Evolutionary conservation across 2,329 filamentous ascomycete genomes (phyloP).

Genomic region (Curvularia verruculosa): DNA sequence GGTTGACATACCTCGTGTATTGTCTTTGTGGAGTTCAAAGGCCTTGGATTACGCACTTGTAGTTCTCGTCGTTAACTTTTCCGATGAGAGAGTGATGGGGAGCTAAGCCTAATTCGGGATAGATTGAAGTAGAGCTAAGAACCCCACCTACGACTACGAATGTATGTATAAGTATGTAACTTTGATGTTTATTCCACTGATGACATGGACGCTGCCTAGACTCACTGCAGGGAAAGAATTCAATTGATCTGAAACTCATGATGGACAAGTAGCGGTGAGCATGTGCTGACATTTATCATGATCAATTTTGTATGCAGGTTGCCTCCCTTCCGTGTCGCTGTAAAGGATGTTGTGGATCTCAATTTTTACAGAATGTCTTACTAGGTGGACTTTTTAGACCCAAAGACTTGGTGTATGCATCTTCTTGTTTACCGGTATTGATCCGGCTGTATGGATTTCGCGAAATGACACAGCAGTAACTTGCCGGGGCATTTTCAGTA

Average conservation of each 20-base stretch:
- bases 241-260: neutral
- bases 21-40: slow-evolving; percentile 4
- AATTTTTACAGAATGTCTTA: neutral
- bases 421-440: slow-evolving; percentile 18
- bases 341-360: neutral
- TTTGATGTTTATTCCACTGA: slow-evolving; percentile 11
- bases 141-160: neutral
- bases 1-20: slow-evolving; percentile 5
- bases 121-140: slow-evolving; percentile 7
- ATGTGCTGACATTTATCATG: slow-evolving; percentile 3
- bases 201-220: neutral
- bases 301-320: slow-evolving; percentile 1
- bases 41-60: slow-evolving; percentile 5
- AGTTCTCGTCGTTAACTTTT: slow-evolving; percentile 16
- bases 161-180: too few relatives aligned
- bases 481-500: slow-evolving; percentile 1
- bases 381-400: neutral
- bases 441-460: neutral
- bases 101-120: slow-evolving; percentile 20
- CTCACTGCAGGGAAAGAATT: neutral
- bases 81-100: slow-evolving; percentile 13
- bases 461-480: slow-evolving; percentile 12
- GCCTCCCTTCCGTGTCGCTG: slow-evolving; percentile 17
- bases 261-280: slow-evolving; percentile 22
- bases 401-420: slow-evolving; percentile 1